phyloP scores from a whole-genome alignment of 1,284 basidiomycete genomes.

The Trametes versicolor region DNA sequence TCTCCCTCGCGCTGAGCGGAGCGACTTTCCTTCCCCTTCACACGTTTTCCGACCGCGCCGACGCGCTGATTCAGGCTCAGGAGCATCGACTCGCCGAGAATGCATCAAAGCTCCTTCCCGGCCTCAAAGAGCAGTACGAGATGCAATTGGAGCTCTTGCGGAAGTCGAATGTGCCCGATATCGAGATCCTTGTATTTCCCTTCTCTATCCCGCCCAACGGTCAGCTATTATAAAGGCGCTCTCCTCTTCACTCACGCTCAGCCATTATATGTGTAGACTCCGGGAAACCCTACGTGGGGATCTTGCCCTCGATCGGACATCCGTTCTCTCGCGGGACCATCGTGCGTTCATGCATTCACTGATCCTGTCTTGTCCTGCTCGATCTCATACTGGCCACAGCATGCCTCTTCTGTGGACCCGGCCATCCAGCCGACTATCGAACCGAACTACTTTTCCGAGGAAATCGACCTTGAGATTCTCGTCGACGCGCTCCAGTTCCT shows the following conservation, averaged over 20 bases:
- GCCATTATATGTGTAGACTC: background rate
- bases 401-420: conserved; percentile 46
- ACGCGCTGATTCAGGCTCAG: conserved; percentile 39
- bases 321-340: conserved; percentile 47
- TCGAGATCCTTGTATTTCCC: conserved; percentile 16
- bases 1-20: conserved; percentile 37
- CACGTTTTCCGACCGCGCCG: conserved; percentile 40
- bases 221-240: too few relatives aligned
- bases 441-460: conserved; percentile 52
- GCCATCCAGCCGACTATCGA: conserved; percentile 48
- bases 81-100: conserved; percentile 8
- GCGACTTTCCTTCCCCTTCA: conserved; percentile 38
- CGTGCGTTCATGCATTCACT: conserved; percentile 25
- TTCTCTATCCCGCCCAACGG: conserved; percentile 10
- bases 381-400: conserved; percentile 25
- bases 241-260: conserved; percentile 16
- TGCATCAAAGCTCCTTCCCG: conserved; percentile 16
- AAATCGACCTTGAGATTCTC: conserved; percentile 46
- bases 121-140: conserved; percentile 30
- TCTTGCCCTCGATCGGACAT: conserved; percentile 20
- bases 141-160: conserved; percentile 25
- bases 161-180: conserved; percentile 27
- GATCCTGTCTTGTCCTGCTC: background rate
- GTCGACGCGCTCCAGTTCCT: conserved; percentile 51
- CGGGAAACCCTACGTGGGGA: conserved; percentile 35